phyloP scores from a whole-genome alignment of 495 filamentous ascomycete species.

The Podospora appendiculata region DNA sequence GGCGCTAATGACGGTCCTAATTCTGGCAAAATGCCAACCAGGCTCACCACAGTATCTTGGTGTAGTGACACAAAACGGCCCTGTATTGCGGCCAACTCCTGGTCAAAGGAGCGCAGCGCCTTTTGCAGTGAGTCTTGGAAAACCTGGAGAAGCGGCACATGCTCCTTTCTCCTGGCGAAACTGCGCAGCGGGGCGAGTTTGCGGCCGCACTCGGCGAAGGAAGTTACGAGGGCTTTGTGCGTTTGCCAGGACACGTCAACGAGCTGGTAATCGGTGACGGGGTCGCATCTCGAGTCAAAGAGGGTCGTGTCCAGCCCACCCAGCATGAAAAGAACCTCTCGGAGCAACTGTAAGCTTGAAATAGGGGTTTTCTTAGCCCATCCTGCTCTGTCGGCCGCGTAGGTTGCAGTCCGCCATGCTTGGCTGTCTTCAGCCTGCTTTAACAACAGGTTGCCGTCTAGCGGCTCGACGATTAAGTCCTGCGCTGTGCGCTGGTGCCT shows the following conservation, averaged over 20 bases:
- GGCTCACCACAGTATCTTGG: constrained; percentile 40
- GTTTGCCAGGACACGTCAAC: constrained; percentile 31
- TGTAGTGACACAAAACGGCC: constrained; percentile 32
- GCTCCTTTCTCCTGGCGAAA: constrained; percentile 22
- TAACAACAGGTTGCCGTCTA: constrained; percentile 36
- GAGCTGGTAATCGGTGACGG: constrained; percentile 27
- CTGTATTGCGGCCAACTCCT: constrained; percentile 36
- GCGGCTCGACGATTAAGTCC: constrained; percentile 21
- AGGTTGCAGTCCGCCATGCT: constrained; percentile 48
- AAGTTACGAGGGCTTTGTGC: constrained; percentile 30
- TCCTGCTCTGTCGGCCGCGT: constrained; percentile 20
- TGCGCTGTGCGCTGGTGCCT: constrained; percentile 28
- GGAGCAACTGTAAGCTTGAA: constrained; percentile 65
- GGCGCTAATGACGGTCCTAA: constrained; percentile 44
- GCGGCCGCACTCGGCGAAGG: constrained; percentile 31
- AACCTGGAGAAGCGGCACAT: constrained; percentile 40
- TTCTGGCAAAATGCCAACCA: constrained; percentile 57
- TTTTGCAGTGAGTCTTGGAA: constrained; percentile 38
- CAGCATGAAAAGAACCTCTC: constrained; percentile 81
- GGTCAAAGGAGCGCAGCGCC: constrained; percentile 36
- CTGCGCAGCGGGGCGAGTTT: constrained; percentile 29
- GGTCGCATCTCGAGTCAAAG: constrained; percentile 41
- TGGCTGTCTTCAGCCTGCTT: constrained; percentile 49
- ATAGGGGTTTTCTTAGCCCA: constrained; percentile 39
- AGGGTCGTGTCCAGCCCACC: constrained; percentile 68